phyloP scores from a whole-genome alignment of 176 grass and related monocot genomes.

The Neostapfia colusana region DNA sequence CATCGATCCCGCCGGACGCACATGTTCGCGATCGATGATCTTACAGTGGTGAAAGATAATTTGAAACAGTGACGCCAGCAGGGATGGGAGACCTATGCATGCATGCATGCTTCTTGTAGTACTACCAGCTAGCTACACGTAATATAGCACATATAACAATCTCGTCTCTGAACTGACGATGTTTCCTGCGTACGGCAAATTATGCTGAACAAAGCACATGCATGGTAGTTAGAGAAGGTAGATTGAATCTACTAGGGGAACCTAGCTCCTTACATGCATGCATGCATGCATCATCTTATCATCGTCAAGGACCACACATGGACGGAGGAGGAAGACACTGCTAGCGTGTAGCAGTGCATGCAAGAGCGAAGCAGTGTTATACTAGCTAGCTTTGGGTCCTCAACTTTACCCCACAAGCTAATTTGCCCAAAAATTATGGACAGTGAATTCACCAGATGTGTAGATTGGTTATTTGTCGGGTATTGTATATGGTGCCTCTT shows the following conservation, averaged over 20 bases:
- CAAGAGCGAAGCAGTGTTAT: constrained; percentile 23
- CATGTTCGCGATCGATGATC: too few species aligned
- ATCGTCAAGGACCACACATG: constrained; percentile 16
- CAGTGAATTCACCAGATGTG: neutral
- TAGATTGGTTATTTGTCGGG: neutral
- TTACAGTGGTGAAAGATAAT: neutral
- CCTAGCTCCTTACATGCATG: too few species aligned
- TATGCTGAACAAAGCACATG: constrained; percentile 33
- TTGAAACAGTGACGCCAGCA: neutral
- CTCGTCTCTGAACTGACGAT: constrained; percentile 33
- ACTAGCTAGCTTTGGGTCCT: constrained; percentile 1
- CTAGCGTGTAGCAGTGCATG: neutral
- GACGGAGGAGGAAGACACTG: neutral
- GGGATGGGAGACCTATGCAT: neutral
- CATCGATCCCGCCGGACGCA: neutral
- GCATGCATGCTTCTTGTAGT: neutral
- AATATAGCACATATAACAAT: neutral
- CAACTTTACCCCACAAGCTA: neutral
- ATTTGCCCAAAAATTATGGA: neutral
- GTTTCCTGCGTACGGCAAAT: constrained; percentile 17
- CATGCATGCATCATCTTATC: constrained; percentile 21
- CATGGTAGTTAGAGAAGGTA: constrained; percentile 31
- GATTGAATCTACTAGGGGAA: constrained; percentile 13
- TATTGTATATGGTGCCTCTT: neutral
- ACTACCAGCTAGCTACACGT: neutral